These are phyloP conservation scores for Tillandsia leiboldiana DNA, from an alignment of 176 grass and related monocot genomes.

Conservation along the genomic window DNA sequence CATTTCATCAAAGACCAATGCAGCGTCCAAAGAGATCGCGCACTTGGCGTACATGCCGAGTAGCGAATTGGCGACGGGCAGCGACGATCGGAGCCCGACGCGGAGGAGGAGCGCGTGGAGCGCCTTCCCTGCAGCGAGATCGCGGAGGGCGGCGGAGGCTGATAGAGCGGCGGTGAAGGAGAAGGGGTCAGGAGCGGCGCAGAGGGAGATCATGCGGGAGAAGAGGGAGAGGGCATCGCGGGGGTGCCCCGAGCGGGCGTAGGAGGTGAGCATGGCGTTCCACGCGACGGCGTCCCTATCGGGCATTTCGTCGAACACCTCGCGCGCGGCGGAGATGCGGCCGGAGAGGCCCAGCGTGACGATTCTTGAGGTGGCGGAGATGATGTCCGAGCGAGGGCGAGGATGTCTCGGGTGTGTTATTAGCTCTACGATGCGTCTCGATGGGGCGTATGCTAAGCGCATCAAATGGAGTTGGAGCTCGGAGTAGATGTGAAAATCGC, in stretches of 20 bases:
- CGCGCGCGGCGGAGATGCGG: conserved; percentile 23
- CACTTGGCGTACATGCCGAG: conserved; percentile 58
- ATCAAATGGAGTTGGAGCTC: too few species aligned
- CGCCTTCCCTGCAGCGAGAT: conserved; percentile 18
- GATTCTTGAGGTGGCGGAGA: conserved; percentile 43
- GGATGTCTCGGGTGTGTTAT: too few species aligned
- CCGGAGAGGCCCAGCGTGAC: conserved; percentile 28
- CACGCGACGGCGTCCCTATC: conserved; percentile 41
- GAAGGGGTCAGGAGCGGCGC: conserved; percentile 31
- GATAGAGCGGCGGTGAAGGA: conserved; percentile 41
- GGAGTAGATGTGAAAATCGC: too few species aligned
- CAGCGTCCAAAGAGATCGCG: conserved; percentile 22
- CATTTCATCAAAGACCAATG: conserved; percentile 43
- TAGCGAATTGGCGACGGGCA: conserved; percentile 57
- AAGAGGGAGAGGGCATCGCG: conserved; percentile 37
- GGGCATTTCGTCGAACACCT: conserved; percentile 55
- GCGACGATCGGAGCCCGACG: conserved; percentile 26
- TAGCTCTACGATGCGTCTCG: too few species aligned
- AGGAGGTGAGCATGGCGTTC: conserved; percentile 73
- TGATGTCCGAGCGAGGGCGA: conserved; percentile 16
- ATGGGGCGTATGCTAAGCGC: too few species aligned
- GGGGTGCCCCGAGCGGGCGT: conserved; percentile 28
- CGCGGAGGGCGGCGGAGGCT: conserved; percentile 23
- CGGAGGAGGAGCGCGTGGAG: conserved; percentile 44
- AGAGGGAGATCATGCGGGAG: conserved; percentile 7